Evolutionary conservation across 495 filamentous ascomycete species (phyloP), one percentile per base, ranked within the genome.

Genomic region (Entonaema liquescens): DNA sequence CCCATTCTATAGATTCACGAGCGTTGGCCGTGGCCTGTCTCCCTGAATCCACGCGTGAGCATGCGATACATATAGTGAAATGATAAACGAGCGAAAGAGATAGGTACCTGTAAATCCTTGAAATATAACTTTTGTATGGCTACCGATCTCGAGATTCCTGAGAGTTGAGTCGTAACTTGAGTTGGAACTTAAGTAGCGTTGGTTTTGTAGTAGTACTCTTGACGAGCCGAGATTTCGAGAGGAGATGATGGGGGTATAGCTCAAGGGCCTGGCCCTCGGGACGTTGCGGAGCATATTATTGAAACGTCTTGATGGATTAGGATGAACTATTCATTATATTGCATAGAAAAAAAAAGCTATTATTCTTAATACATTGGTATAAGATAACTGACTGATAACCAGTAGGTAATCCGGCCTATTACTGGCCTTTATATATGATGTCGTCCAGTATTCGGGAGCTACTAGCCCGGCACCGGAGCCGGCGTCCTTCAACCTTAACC

Each of bases 21-120:
- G 92, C 93, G 79, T 97, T 94, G 58, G 88, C 87, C 5, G 94
- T 97, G 7, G 93, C 93, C 70, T 83, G 80, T 73, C 64, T 80
- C 62, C 80, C 79, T 81, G 58, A 17, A 53, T 26, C 25, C 3
- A 28, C 25, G 68, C 59, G 38, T 71, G 31, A 71, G 68, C n/a
- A 68, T 58, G 55, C 29, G 40, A 3, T 12, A 55, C n/a, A 9
- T 2, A 35, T 42, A 17, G 35, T 1, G 19, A 42, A 13, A 17
- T 19, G 55, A 54, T 36, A 59, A 35, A 38, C 28, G 11, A 1
- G 38, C 23, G 11, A 26, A 36, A 26, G 28, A 21, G 49, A 76
- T 70, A n/a, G n/a, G 17, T 64, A 84, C 94, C 94, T 26, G 93
- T 97, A 78, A 96, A 97, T 0, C 94, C 93, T 79, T 97, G 93